Conservation (phyloP, 225 moss, liverwort and hornwort species). For the Takakia lepidozioides region DNA sequence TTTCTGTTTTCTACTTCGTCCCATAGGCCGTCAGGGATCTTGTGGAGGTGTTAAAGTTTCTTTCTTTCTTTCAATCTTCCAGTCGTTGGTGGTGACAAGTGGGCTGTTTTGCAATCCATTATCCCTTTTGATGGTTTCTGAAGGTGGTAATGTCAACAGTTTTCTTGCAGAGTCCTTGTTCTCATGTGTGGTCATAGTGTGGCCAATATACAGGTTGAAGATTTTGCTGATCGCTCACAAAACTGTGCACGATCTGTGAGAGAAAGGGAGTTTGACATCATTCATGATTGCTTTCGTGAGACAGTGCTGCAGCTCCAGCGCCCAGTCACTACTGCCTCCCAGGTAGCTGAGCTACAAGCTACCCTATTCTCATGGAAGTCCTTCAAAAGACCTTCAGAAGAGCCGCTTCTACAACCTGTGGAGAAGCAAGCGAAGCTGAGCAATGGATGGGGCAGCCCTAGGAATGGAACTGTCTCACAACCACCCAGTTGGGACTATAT, state of each 20-base stretch:
- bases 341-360: slow-evolving; percentile 26
- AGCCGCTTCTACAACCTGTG: slow-evolving; percentile 31
- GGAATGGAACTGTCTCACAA: slow-evolving; percentile 7
- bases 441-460: slow-evolving; percentile 7
- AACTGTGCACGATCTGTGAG: slow-evolving; percentile 57
- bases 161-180: too few species aligned
- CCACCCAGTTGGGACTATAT: slow-evolving; percentile 7
- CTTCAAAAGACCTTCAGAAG: slow-evolving; percentile 45
- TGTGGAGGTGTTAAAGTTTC: too few species aligned
- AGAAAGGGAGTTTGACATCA: slow-evolving; percentile 49
- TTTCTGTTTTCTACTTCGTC: neutral
- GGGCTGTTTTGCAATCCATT: too few species aligned
- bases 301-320: slow-evolving; percentile 29
- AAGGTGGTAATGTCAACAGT: too few species aligned
- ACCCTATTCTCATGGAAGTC: slow-evolving; percentile 24
- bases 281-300: slow-evolving; percentile 47
- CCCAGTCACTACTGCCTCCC: slow-evolving; percentile 10
- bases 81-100: too few species aligned
- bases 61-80: too few species aligned
- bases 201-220: slow-evolving; percentile 35
- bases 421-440: slow-evolving; percentile 31
- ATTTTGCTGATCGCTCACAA: slow-evolving; percentile 43
- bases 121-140: too few species aligned
- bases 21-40: too few species aligned
- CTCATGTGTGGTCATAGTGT: too few species aligned